phyloP scores from a whole-genome alignment of 1,139 yeast genomes.

The Pichia sp. region DNA sequence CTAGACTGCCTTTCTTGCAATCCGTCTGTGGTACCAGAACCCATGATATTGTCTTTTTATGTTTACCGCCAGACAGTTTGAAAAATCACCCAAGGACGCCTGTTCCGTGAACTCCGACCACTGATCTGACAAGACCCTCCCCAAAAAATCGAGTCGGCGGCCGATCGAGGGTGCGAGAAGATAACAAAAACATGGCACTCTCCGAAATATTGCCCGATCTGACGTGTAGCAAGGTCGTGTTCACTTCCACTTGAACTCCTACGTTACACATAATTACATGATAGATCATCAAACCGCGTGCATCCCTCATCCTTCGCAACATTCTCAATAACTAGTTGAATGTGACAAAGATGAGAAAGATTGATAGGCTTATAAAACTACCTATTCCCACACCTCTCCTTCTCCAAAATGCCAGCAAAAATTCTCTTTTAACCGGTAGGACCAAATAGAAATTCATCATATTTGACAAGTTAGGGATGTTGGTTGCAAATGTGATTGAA shows the following conservation, averaged over 20 bases:
- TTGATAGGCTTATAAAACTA: too few relatives aligned
- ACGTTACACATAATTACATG: background rate
- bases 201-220: too few relatives aligned
- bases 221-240: background rate
- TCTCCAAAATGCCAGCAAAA: too few relatives aligned
- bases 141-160: background rate
- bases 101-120: slow-evolving; percentile 4
- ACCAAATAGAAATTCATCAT: too few relatives aligned
- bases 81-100: background rate
- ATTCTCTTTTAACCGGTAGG: too few relatives aligned
- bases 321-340: too few relatives aligned
- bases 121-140: background rate
- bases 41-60: background rate
- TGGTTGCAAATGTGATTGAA: background rate
- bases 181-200: background rate
- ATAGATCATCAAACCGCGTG: background rate
- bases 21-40: background rate
- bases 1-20: background rate
- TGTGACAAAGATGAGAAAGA: too few relatives aligned
- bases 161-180: background rate
- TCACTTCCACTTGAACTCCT: background rate
- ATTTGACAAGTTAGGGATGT: background rate
- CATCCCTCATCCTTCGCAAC: too few relatives aligned
- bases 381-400: too few relatives aligned
- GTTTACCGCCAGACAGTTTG: background rate